phyloP scores from a whole-genome alignment of 768 basidiomycete species.

The Lactarius sanguifluus region DNA sequence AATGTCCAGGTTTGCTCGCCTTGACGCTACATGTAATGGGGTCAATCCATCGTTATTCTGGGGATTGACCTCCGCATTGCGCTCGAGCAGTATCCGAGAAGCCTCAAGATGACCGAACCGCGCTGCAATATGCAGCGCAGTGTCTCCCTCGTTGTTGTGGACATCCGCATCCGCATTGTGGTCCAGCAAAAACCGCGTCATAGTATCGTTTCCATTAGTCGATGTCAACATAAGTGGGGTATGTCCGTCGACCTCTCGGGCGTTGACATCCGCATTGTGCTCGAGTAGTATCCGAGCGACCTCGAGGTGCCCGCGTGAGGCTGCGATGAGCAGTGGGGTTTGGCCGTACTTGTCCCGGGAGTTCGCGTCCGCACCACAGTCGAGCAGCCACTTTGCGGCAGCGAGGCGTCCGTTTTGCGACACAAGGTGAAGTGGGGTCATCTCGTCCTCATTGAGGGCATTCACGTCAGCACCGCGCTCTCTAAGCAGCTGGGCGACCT shows the following conservation, averaged over 20 bases:
- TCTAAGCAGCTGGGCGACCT: not conserved
- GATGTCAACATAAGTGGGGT: not conserved
- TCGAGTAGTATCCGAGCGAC: not conserved
- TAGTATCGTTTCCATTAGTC: not conserved
- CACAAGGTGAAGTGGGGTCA: not conserved
- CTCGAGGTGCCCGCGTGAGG: not conserved
- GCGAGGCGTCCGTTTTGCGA: not conserved
- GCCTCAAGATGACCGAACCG: not conserved
- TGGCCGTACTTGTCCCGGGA: not conserved
- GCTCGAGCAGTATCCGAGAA: not conserved
- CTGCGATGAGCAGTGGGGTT: not conserved
- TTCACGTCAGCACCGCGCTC: not conserved
- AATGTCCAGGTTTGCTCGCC: not conserved
- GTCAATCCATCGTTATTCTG: not conserved
- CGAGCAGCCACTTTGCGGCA: not conserved
- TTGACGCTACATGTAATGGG: not conserved
- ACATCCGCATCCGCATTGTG: not conserved
- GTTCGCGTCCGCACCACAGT: not conserved
- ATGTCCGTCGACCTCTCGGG: not conserved
- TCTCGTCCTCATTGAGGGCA: not conserved
- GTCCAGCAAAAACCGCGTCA: not conserved
- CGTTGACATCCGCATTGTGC: not conserved
- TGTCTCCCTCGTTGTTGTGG: fast-evolving
- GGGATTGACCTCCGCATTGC: not conserved
- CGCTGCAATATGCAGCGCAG: not conserved